A percentile compares a stretch with the other conserved stretches of the same genome.
Evolutionary conservation across 1,139 yeast genomes (phyloP).

Genomic region (Suhomyces choctaworum): DNA sequence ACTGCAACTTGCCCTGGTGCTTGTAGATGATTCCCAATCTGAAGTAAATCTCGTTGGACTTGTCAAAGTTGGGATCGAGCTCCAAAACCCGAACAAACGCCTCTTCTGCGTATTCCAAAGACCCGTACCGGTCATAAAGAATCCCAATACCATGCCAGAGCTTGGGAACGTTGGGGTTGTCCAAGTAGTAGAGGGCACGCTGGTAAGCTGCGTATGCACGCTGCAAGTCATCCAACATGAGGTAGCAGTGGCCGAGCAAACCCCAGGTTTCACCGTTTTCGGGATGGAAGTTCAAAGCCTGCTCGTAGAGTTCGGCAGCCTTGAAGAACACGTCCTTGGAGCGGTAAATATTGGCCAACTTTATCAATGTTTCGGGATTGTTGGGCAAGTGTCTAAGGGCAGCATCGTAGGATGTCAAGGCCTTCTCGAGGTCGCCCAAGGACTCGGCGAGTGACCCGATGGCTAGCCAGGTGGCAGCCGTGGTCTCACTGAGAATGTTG

Average conservation of each 20-base stretch:
- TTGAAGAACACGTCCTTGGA: slow-evolving; percentile 87
- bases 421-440: slow-evolving; percentile 85
- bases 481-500: slow-evolving; percentile 54
- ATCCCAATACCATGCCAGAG: slow-evolving; percentile 99
- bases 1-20: slow-evolving; percentile 84
- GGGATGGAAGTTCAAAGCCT: slow-evolving; percentile 77
- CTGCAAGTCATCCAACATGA: slow-evolving; percentile 94
- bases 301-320: slow-evolving; percentile 91
- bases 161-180: slow-evolving; percentile 93
- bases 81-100: slow-evolving; percentile 95
- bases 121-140: slow-evolving; percentile 91
- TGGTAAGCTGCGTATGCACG: slow-evolving; percentile 96
- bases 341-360: slow-evolving; percentile 85
- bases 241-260: slow-evolving; percentile 89
- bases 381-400: slow-evolving; percentile 86
- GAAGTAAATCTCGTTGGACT: slow-evolving; percentile 94
- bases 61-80: slow-evolving; percentile 93
- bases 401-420: slow-evolving; percentile 85
- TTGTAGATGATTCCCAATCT: slow-evolving; percentile 96
- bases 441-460: slow-evolving; percentile 89
- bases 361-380: slow-evolving; percentile 80
- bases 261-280: slow-evolving; percentile 99
- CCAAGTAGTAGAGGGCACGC: slow-evolving; percentile 86
- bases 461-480: slow-evolving; percentile 91
- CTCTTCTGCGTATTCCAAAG: slow-evolving; percentile 95